These are phyloP conservation scores for Lotmaria passim DNA, from an alignment of 208 protist species.

Conservation along the genomic window DNA sequence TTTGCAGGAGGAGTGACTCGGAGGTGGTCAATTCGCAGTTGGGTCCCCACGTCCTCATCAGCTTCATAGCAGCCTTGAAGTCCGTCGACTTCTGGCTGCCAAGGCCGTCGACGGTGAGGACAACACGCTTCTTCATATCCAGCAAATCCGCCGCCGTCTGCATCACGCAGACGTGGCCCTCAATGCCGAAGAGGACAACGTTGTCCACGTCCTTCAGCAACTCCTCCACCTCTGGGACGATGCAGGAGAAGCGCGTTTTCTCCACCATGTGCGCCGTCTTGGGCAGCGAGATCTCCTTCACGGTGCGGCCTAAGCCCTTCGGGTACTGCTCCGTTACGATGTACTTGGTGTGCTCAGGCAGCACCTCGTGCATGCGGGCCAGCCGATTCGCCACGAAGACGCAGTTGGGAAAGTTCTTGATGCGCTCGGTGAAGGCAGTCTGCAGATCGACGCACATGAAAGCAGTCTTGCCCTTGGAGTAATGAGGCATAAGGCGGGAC, in stretches of 20 bases:
- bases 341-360: slow-evolving; percentile 72
- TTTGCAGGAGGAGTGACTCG: slow-evolving; percentile 75
- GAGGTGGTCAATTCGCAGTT: slow-evolving; percentile 69
- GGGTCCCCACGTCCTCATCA: slow-evolving; percentile 67
- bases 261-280: slow-evolving; percentile 36
- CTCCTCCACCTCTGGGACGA: slow-evolving; percentile 60
- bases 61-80: slow-evolving; percentile 55
- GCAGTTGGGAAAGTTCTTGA: slow-evolving; percentile 69
- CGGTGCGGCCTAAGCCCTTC: slow-evolving; percentile 68
- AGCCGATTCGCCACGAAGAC: slow-evolving; percentile 84
- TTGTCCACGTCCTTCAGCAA: slow-evolving; percentile 52
- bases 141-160: slow-evolving; percentile 79
- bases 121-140: slow-evolving; percentile 71
- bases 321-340: slow-evolving; percentile 88
- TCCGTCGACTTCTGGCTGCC: slow-evolving; percentile 78
- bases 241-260: slow-evolving; percentile 69
- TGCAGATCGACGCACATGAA: slow-evolving; percentile 84
- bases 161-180: slow-evolving; percentile 81
- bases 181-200: slow-evolving; percentile 84
- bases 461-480: slow-evolving; percentile 62
- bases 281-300: slow-evolving; percentile 66
- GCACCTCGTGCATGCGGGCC: slow-evolving; percentile 47
- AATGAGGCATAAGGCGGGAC: slow-evolving; percentile 73
- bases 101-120: slow-evolving; percentile 69
- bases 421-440: slow-evolving; percentile 61